Evolutionary conservation across 1,284 basidiomycete genomes (phyloP).

Genomic region (Ustanciosporium gigantosporum): DNA sequence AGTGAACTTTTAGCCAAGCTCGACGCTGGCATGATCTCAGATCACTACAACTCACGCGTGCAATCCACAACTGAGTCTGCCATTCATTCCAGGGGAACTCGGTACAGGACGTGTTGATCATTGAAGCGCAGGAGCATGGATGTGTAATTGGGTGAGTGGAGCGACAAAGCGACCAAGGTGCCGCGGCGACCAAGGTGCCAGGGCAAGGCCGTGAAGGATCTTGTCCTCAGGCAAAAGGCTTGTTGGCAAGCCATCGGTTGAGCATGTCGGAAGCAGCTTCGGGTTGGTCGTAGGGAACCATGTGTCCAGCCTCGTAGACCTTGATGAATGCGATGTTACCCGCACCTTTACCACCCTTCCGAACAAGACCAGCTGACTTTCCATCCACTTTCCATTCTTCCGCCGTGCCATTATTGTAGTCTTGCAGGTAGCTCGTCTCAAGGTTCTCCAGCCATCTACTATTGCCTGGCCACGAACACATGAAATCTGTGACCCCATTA

Average conservation of each 20-base stretch:
- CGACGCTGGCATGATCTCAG: too few relatives aligned
- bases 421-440: slow-evolving; percentile 44
- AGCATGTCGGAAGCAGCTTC: slow-evolving; percentile 71
- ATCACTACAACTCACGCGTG: too few relatives aligned
- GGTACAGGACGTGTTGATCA: too few relatives aligned
- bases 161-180: too few relatives aligned
- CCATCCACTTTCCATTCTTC: slow-evolving; percentile 35
- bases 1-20: too few relatives aligned
- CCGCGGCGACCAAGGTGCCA: too few relatives aligned
- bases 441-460: slow-evolving; percentile 51
- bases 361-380: slow-evolving; percentile 46
- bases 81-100: too few relatives aligned
- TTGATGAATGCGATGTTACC: slow-evolving; percentile 48
- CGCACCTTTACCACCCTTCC: slow-evolving; percentile 52
- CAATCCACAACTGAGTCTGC: too few relatives aligned
- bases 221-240: slow-evolving; percentile 49
- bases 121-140: too few relatives aligned
- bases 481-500: slow-evolving; percentile 82
- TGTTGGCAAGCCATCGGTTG: slow-evolving; percentile 66
- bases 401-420: slow-evolving; percentile 47
- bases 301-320: slow-evolving; percentile 53
- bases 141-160: too few relatives aligned
- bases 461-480: slow-evolving; percentile 60
- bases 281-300: slow-evolving; percentile 75
- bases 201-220: too few relatives aligned